Evolutionary conservation across 345 rosid species (phyloP).

Genomic region (Citrus sp.): DNA sequence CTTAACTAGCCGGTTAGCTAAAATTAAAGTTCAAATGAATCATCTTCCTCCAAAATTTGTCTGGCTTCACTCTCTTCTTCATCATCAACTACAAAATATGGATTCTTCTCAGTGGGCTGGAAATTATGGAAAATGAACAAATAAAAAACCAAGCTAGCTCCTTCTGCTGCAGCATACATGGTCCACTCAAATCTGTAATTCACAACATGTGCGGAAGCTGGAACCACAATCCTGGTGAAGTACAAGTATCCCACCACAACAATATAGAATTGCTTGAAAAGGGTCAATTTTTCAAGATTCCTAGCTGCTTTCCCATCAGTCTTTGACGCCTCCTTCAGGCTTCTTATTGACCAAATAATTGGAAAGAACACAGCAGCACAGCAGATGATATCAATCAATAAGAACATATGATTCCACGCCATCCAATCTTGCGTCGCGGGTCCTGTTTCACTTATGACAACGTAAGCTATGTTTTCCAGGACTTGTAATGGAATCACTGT

Average conservation of each 20-base stretch:
- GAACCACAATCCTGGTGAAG: slow-evolving; percentile 45
- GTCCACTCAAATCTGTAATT: slow-evolving; percentile 40
- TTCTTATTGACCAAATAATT: slow-evolving; percentile 51
- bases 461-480: slow-evolving; percentile 49
- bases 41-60: slow-evolving; percentile 38
- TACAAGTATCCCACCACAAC: slow-evolving; percentile 42
- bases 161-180: slow-evolving; percentile 27
- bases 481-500: slow-evolving; percentile 51
- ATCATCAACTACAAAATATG: slow-evolving; percentile 42
- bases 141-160: slow-evolving; percentile 48
- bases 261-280: slow-evolving; percentile 50
- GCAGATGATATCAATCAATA: slow-evolving; percentile 44
- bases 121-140: slow-evolving; percentile 41
- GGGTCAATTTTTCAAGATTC: slow-evolving; percentile 45
- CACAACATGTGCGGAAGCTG: slow-evolving; percentile 30
- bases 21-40: slow-evolving; percentile 28
- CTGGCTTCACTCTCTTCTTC: slow-evolving; percentile 35
- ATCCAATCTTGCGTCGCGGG: slow-evolving; percentile 48
- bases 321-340: slow-evolving; percentile 43
- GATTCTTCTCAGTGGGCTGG: slow-evolving; percentile 47
- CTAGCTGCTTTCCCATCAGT: slow-evolving; percentile 44
- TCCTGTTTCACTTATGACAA: slow-evolving; percentile 41
- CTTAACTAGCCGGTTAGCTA: not conserved
- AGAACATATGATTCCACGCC: slow-evolving; percentile 48
- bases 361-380: slow-evolving; percentile 56